Base-by-base conservation (phyloP, 1,284 basidiomycete genomes). In the Ceraceosorus bombacis region DNA sequence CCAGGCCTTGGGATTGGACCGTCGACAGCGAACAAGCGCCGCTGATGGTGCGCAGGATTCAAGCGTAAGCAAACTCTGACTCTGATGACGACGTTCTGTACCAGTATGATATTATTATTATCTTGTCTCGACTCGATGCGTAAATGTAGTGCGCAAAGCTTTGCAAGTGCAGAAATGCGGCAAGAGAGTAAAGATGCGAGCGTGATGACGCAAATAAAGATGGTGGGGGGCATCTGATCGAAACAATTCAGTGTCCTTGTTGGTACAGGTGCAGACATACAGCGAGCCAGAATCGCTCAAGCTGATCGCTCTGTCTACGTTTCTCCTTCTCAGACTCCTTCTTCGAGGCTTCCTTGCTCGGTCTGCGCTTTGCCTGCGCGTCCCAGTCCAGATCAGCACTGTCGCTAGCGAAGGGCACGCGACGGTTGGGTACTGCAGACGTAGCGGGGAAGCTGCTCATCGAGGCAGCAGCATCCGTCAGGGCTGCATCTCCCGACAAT, bases 261-360 rank as follows among this genome's bases (percentile, higher is more conserved):
- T 27, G 27, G 27, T 27, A 64, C 57, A 77, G 62, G 56, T 74
- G 70, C 3, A 67, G 63, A 53, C 73, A 77, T n/a, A 77, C 53
- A 2, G 72, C 74, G 51, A 70, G 57, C 74, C 74, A 77, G 56
- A 77, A 77, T 5, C 65, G 54, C 55, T 76, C 69, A 9, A 77
- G 61, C 43, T 71, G 65, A 15, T 64, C 57, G 17, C 51, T 50
- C 27, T 53, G 50, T 56, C 57, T 57, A 46, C 43, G 49, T 15
- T 3, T 15, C 50, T 56, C 50, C 53, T 59, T 51, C 17, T 15
- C n/a, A 51, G 17, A 54, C 61, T 41, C 39, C 49, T 38, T 39
- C 54, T 5, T 15, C 55, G n/a, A 50, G 27, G 6, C 43, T 48
- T 37, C 51, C 58, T 27, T n/a, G 43, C 17, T 56, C 55, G 5